These are phyloP conservation scores for Saccharum officinarum DNA, from an alignment of 176 grass and related monocot species.

Conservation along the genomic window DNA sequence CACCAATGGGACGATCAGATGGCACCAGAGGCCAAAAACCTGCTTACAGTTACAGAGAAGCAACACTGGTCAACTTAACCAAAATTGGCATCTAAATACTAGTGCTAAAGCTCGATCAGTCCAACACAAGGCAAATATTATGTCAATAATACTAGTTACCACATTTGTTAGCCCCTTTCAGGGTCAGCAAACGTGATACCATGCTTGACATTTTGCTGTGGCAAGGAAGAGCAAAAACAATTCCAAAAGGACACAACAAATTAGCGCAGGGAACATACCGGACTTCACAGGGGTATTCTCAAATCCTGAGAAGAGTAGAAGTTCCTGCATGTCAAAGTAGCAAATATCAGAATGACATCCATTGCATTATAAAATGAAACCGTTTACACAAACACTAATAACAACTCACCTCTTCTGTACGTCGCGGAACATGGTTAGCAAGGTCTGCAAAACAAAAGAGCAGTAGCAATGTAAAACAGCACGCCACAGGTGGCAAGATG, in stretches of 20 bases:
- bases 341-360: conserved; percentile 16
- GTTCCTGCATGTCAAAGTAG: conserved; percentile 52
- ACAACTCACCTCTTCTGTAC: conserved; percentile 50
- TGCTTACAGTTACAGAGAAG: conserved; percentile 34
- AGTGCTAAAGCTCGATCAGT: not conserved
- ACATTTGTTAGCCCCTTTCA: not conserved
- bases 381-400: not conserved
- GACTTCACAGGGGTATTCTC: conserved; percentile 54
- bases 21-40: conserved; percentile 68
- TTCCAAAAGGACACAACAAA: not conserved
- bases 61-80: not conserved
- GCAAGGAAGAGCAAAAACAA: not conserved
- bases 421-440: conserved; percentile 42
- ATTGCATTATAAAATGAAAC: not conserved
- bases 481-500: not conserved
- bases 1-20: conserved; percentile 41
- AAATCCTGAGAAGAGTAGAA: conserved; percentile 39
- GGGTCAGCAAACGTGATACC: not conserved
- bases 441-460: conserved; percentile 40
- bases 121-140: not conserved
- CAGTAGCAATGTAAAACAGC: not conserved
- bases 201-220: not conserved
- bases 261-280: conserved; percentile 18
- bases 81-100: not conserved
- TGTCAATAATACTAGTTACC: not conserved